phyloP scores from a whole-genome alignment of 257 asterid genomes.

The Coffea canephora region DNA sequence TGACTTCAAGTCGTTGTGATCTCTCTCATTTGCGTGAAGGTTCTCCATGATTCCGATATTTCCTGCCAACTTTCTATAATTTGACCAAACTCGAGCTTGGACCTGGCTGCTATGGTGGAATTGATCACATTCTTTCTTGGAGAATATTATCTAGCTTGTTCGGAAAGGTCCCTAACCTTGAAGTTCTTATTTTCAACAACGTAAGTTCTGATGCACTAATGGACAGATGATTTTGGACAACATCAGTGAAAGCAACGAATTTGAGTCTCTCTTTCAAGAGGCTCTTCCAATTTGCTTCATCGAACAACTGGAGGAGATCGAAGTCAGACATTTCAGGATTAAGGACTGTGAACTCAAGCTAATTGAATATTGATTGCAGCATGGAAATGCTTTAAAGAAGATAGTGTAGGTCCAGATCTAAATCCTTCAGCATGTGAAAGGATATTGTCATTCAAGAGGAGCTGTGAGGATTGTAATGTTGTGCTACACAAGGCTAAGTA shows the following conservation, averaged over 20 bases:
- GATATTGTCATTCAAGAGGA: neutral
- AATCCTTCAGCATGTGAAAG: neutral
- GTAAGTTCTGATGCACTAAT: neutral
- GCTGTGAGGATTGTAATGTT: neutral
- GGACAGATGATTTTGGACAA: neutral
- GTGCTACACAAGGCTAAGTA: neutral
- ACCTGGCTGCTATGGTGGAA: no score
- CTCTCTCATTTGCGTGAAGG: neutral
- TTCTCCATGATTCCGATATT: neutral
- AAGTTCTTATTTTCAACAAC: neutral
- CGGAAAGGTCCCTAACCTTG: neutral
- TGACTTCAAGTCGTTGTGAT: neutral
- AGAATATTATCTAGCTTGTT: neutral
- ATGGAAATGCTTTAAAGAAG: slow-evolving; percentile 3
- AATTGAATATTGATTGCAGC: neutral
- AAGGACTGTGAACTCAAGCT: neutral
- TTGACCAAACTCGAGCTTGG: neutral
- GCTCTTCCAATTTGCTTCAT: neutral
- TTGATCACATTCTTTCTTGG: neutral
- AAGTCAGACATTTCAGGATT: neutral
- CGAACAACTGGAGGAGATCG: neutral
- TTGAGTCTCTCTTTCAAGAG: neutral
- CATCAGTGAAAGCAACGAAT: neutral
- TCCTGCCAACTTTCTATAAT: neutral
- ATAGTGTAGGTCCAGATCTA: neutral